These are phyloP conservation scores for Irpex sp. DNA, from an alignment of 1,284 basidiomycete genomes.

Conservation along the genomic window DNA sequence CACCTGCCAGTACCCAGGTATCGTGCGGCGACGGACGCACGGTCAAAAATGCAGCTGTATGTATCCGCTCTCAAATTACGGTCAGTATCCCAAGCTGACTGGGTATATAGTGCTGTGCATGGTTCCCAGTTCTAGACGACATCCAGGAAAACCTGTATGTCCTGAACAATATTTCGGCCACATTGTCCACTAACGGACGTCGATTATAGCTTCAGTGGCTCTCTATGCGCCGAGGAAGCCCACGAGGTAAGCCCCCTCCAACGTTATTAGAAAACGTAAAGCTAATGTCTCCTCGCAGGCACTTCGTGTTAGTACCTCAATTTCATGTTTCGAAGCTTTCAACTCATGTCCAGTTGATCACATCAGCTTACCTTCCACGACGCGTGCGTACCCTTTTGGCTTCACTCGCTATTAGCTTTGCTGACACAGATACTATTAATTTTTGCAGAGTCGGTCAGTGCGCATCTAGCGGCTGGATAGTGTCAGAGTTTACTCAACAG, in stretches of 20 bases:
- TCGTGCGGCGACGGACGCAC: not conserved
- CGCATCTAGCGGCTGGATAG: not conserved
- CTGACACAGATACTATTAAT: not conserved
- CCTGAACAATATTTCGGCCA: not conserved
- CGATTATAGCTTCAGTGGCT: slow-evolving; percentile 28
- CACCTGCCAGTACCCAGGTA: not conserved
- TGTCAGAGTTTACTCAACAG: not conserved
- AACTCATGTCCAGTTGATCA: not conserved
- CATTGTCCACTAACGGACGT: not conserved
- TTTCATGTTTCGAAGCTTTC: not conserved
- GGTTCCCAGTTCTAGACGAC: slow-evolving; percentile 11
- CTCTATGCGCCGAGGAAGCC: slow-evolving; percentile 39
- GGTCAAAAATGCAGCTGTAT: not conserved
- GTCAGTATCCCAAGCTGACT: not conserved
- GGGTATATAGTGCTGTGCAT: slow-evolving; percentile 3
- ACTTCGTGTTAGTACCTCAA: not conserved
- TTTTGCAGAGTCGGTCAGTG: not conserved
- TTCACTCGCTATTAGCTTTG: not conserved
- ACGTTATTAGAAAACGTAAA: not conserved
- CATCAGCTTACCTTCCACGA: slow-evolving; percentile 36
- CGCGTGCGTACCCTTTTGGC: slow-evolving; percentile 28
- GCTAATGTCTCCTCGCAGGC: not conserved
- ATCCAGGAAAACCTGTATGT: slow-evolving; percentile 13
- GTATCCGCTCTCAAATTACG: not conserved
- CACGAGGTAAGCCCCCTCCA: slow-evolving; percentile 33